A percentile compares a stretch with the other conserved stretches of the same genome.
Evolutionary conservation across 73 alveolate genomes (phyloP).

Genomic region (Stentor roeselii): DNA sequence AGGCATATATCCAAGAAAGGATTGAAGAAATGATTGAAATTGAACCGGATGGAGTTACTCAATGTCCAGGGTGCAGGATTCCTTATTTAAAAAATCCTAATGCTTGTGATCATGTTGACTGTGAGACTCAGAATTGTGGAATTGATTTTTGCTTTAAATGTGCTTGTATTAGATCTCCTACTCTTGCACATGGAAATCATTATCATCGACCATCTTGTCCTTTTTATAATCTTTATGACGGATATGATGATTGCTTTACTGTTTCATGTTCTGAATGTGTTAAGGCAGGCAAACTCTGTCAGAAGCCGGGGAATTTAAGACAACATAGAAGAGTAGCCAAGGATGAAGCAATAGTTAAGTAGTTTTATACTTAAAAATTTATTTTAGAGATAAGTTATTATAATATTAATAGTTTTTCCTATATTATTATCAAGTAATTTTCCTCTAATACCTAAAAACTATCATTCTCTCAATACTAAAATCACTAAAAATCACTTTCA

Average conservation of each 20-base stretch:
- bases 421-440: too few species aligned
- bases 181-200: slow-evolving; percentile 39
- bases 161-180: slow-evolving; percentile 33
- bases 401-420: too few species aligned
- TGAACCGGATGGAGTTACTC: background rate
- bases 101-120: slow-evolving; percentile 30
- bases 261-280: background rate
- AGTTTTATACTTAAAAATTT: too few species aligned
- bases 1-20: background rate
- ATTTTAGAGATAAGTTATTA: too few species aligned
- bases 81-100: slow-evolving; percentile 28
- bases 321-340: background rate
- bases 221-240: background rate
- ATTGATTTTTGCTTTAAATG: slow-evolving; percentile 31
- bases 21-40: background rate
- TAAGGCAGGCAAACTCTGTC: background rate
- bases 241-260: background rate
- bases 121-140: background rate
- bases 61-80: background rate
- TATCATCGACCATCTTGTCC: slow-evolving; percentile 38
- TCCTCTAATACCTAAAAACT: too few species aligned
- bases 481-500: too few species aligned
- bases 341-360: too few species aligned
- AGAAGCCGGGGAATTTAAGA: background rate
- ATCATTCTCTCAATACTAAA: too few species aligned